Evolutionary conservation across 2,329 filamentous ascomycete genomes (phyloP).

Genomic region (Neonectria ditissima): DNA sequence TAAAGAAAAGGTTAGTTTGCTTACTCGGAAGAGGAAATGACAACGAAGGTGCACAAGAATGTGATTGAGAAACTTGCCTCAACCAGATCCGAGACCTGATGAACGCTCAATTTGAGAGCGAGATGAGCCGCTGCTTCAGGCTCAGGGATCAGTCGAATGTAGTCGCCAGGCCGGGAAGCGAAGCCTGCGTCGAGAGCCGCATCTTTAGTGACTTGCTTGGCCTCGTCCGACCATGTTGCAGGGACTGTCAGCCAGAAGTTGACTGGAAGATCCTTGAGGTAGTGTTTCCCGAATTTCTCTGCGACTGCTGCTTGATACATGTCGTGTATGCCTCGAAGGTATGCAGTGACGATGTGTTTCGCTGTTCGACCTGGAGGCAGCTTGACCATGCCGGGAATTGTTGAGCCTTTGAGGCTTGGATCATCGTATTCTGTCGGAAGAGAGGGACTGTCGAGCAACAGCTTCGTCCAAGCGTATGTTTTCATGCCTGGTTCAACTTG

Average conservation of each 20-base stretch:
- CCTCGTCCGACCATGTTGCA: conserved; percentile 26
- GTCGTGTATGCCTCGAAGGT: conserved; percentile 20
- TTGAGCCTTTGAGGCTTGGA: neutral
- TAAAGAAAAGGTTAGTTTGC: conserved; percentile 44
- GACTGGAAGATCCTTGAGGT: conserved; percentile 3
- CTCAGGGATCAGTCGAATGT: conserved; percentile 26
- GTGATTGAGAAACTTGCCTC: too few relatives aligned
- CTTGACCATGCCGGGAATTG: conserved; percentile 9
- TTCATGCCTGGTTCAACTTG: conserved; percentile 31
- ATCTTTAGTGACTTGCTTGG: conserved; percentile 22
- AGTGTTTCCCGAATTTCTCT: conserved; percentile 3
- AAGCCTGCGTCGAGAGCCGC: conserved; percentile 27
- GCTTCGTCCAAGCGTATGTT: conserved; percentile 30
- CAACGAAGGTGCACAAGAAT: too few relatives aligned
- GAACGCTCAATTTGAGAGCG: conserved; percentile 14
- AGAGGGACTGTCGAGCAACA: conserved; percentile 26
- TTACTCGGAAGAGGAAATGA: too few relatives aligned
- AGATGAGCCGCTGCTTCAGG: conserved; percentile 30
- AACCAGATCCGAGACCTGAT: conserved; percentile 60
- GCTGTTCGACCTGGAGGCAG: conserved; percentile 19
- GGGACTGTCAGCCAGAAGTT: conserved; percentile 33
- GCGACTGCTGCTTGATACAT: conserved; percentile 23
- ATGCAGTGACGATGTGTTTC: conserved; percentile 23
- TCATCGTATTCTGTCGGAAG: conserved; percentile 24
- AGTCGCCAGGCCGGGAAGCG: conserved; percentile 7